Evolutionary conservation across 805 yeast species (phyloP), one percentile per base, ranked within the genome.

Genomic region (Barnettozyma pratensis): DNA sequence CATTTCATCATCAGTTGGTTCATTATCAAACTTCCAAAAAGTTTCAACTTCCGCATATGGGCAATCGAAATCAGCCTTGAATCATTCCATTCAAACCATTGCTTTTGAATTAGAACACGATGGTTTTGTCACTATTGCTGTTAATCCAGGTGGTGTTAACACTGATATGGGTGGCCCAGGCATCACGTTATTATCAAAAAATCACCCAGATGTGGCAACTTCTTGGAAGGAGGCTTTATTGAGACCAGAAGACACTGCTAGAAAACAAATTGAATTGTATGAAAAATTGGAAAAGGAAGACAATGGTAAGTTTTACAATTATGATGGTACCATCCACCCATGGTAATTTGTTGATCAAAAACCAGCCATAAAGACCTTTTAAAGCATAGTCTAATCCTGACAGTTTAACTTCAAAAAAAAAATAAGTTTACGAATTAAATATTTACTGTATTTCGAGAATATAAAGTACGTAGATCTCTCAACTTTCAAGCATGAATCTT

Each of bases 131-230:
- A 57, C 64, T 41, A 51, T 67, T 25, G 54, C 69, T 12, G 11
- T 69, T n/a, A 70, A 68, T 44, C 77, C 77, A 1, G 75, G 76
- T 36, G 42, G 60, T n/a, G 73, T 72, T 11, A 27, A 47, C 19
- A 66, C 69, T 34, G 73, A 70, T 42, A 61, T 65, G 66, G 64
- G 59, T 4, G 46, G 43, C 36, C 38, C 42, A 6, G 10, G 27
- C 26, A 31, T 42, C 11, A 31, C 19, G n/a, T 9, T 19, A 9
- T 10, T 26, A 7, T 14, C 10, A 11, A 41, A 32, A 32, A 29
- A n/a, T 19, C 27, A 32, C 37, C 37, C 43, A n/a, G 43, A 31
- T 6, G 4, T 25, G 3, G 14, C 25, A 14, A 14, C 28, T 32
- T 3, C 7, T 8, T 6, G 6, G 28, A 32, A 37, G 19, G 10